Evolutionary conservation across 495 filamentous ascomycete species (phyloP), one percentile per base, ranked within the genome.

Genomic region (Penicillium angulare): DNA sequence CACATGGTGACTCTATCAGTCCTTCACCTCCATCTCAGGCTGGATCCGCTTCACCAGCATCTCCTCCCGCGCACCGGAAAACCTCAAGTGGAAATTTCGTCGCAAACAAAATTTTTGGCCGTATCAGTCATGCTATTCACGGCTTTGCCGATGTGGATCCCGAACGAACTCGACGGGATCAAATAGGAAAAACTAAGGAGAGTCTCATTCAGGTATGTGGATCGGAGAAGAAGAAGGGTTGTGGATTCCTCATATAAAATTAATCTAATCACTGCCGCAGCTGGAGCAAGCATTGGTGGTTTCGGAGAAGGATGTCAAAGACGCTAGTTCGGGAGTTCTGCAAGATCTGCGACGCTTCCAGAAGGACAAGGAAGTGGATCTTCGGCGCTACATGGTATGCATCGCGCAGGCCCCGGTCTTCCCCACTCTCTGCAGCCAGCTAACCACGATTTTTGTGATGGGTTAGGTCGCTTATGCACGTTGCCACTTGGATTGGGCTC

Each of bases 401-500:
- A 52, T 16, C 27, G 20, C 13, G 22, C 23, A 21, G 22, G 4
- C 26, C 27, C 41, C 18, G 21, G 15, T 49, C 7, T 47, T 41
- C 45, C 42, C 45, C 46, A 27, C 18, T 41, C 39, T 5, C 20
- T 12, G 17, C 35, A 38, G 22, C 23, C 39, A 6, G 27, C 39
- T 57, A 46, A 47, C 51, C 53, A 47, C 24, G 33, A 33, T 24
- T 60, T n/a, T 6, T 6, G 26, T 9, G 29, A 52, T 23, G n/a
- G 26, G 16, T 46, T 49, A 97, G 92, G 80, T 96, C 55, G 88
- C 90, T 38, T 98, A 96, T 63, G 93, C 93, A 9, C 87, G 84
- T 61, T 92, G 86, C 65, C 93, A 98, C 65, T 86, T 98, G 49
- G 90, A 97, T 66, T 98, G 93, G 93, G 95, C 93, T n/a, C 90